A percentile compares a stretch with the other conserved stretches of the same genome.
These are phyloP conservation scores for Fusarium camptoceras DNA, from an alignment of 2,329 filamentous ascomycete genomes.

Conservation along the genomic window DNA sequence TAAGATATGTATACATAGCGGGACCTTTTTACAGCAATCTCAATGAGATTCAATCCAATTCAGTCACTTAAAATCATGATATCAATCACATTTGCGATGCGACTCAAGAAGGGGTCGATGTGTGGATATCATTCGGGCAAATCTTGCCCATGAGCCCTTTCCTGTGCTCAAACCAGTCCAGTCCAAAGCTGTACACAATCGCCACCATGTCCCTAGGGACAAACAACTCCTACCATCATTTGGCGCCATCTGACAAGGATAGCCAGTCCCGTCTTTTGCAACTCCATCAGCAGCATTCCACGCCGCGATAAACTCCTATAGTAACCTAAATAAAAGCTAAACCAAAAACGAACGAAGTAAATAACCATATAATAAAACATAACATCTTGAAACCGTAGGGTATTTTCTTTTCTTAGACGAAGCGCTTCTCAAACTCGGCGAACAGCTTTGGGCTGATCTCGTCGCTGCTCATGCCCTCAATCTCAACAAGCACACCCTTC, in stretches of 20 bases:
- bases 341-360: conserved; percentile 20
- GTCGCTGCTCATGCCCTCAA: conserved; percentile 89
- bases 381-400: conserved; percentile 21
- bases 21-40: conserved; percentile 8
- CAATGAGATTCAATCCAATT: conserved; percentile 14
- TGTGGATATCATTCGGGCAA: conserved; percentile 30
- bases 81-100: background rate
- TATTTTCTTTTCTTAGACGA: conserved; percentile 55
- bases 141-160: conserved; percentile 8
- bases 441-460: conserved; percentile 95
- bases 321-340: conserved; percentile 18
- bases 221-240: conserved; percentile 23
- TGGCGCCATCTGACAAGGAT: conserved; percentile 20
- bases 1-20: conserved; percentile 31
- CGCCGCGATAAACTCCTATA: conserved; percentile 42
- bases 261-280: conserved; percentile 26
- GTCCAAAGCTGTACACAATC: conserved; percentile 18
- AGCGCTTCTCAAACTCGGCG: conserved; percentile 82
- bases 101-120: conserved; percentile 22
- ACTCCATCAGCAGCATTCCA: conserved; percentile 41
- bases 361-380: conserved; percentile 21
- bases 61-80: conserved; percentile 3
- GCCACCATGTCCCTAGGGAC: conserved; percentile 22
- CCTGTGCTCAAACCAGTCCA: conserved; percentile 4
- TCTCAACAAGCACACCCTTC: conserved; percentile 86